These are phyloP conservation scores for Macadamia tetraphylla DNA, from an alignment of 164 flowering plant species.

Conservation along the genomic window DNA sequence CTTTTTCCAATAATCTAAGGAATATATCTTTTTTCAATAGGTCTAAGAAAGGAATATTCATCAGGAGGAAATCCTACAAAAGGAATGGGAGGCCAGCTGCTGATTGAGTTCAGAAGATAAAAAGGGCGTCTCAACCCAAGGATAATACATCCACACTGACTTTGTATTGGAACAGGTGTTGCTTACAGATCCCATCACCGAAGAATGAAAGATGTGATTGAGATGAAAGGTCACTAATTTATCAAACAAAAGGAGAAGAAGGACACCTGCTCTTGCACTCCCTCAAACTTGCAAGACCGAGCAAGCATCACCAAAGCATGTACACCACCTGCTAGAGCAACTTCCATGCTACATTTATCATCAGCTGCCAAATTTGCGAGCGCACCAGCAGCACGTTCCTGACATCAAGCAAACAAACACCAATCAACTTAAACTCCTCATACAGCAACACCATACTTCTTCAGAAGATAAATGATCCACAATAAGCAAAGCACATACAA, in stretches of 20 bases:
- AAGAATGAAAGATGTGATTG: too few relatives aligned
- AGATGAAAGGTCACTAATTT: neutral
- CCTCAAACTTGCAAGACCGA: constrained; percentile 82
- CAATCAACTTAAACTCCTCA: neutral
- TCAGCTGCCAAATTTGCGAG: constrained; percentile 98
- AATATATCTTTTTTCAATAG: too few relatives aligned
- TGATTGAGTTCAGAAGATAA: too few relatives aligned
- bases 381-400: constrained; percentile 99
- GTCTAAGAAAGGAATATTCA: too few relatives aligned
- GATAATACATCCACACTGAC: too few relatives aligned
- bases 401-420: constrained; percentile 12
- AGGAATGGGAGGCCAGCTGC: too few relatives aligned
- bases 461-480: constrained; percentile 1
- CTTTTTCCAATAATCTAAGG: too few relatives aligned
- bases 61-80: too few relatives aligned
- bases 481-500: constrained; percentile 42
- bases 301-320: constrained; percentile 96
- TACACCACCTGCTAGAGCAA: constrained; percentile 88
- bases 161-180: too few relatives aligned
- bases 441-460: neutral
- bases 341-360: constrained; percentile 94
- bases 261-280: constrained; percentile 95
- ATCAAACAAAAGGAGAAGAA: neutral
- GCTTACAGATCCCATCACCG: too few relatives aligned
- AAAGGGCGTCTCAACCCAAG: too few relatives aligned